Conservation (phyloP, 2,329 filamentous ascomycete genomes). For the Penicillium psychrosexuale region DNA sequence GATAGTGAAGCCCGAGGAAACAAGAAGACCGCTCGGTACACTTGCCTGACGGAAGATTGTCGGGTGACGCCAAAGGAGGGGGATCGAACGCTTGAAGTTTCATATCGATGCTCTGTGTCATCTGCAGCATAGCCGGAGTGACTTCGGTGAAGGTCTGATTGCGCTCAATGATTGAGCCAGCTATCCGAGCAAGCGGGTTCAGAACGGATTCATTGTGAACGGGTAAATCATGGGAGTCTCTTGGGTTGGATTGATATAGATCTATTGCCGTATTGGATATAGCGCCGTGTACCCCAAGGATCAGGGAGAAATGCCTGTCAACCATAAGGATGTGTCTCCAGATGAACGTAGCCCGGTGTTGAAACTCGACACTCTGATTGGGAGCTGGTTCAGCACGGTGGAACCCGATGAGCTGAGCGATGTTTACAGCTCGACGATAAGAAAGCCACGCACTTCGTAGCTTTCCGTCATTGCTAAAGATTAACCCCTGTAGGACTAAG, state of each 20-base stretch:
- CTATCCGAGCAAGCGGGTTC: conserved; percentile 7
- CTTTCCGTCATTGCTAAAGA: conserved; percentile 11
- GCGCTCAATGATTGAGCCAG: conserved; percentile 14
- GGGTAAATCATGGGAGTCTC: not conserved
- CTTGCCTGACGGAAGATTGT: not conserved
- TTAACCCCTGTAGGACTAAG: conserved; percentile 6
- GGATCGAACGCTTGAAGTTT: not conserved
- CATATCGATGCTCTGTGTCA: conserved; percentile 11
- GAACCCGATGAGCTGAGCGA: conserved; percentile 11
- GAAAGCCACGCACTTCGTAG: conserved; percentile 15
- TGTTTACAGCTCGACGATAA: conserved; percentile 5
- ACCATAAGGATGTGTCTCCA: conserved; percentile 8
- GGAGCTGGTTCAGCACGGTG: not conserved
- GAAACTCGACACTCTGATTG: not conserved
- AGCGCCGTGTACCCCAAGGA: conserved; percentile 10
- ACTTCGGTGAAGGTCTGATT: conserved; percentile 11
- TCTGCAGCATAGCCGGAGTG: conserved; percentile 7
- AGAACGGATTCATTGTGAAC: not conserved
- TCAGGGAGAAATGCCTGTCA: conserved; percentile 10
- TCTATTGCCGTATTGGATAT: conserved; percentile 9
- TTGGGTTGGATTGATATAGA: not conserved
- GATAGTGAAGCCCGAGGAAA: not conserved
- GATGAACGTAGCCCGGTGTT: not conserved
- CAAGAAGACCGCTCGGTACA: not conserved
- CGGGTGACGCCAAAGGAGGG: not conserved